Evolutionary conservation across 1,139 yeast genomes (phyloP).

Genomic region (Lodderomyces parapsilosis): DNA sequence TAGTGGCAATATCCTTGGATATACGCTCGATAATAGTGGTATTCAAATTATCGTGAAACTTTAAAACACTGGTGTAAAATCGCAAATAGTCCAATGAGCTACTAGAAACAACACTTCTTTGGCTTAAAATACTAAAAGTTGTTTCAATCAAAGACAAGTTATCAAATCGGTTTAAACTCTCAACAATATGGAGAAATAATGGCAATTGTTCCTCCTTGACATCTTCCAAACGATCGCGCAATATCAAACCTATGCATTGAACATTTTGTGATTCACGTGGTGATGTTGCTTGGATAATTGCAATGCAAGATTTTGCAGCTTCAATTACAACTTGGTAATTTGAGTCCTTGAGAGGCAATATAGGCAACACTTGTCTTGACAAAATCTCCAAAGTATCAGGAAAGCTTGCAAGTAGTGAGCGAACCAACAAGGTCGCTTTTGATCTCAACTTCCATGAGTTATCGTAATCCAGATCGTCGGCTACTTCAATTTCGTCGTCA

Average conservation of each 20-base stretch:
- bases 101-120: conserved; percentile 20
- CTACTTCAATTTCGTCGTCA: conserved; percentile 22
- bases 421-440: conserved; percentile 48
- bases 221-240: conserved; percentile 12
- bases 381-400: conserved; percentile 21
- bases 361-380: conserved; percentile 8
- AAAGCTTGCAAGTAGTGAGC: conserved; percentile 35
- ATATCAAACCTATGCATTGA: conserved; percentile 15
- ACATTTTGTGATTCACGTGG: conserved; percentile 15
- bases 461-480: conserved; percentile 40
- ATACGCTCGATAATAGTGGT: conserved; percentile 29
- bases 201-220: conserved; percentile 25
- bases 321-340: conserved; percentile 42
- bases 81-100: conserved; percentile 27
- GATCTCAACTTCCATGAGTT: conserved; percentile 72
- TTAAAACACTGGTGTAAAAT: conserved; percentile 26
- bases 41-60: conserved; percentile 10
- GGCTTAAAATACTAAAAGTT: conserved; percentile 19
- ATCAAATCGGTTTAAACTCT: conserved; percentile 25
- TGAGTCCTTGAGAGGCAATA: conserved; percentile 30
- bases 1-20: conserved; percentile 40
- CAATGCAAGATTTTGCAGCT: conserved; percentile 31
- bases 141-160: conserved; percentile 18
- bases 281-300: conserved; percentile 23
- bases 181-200: conserved; percentile 26